Evolutionary conservation across 331 rosid species (phyloP).

Genomic region (Erythrophleum ivorense): DNA sequence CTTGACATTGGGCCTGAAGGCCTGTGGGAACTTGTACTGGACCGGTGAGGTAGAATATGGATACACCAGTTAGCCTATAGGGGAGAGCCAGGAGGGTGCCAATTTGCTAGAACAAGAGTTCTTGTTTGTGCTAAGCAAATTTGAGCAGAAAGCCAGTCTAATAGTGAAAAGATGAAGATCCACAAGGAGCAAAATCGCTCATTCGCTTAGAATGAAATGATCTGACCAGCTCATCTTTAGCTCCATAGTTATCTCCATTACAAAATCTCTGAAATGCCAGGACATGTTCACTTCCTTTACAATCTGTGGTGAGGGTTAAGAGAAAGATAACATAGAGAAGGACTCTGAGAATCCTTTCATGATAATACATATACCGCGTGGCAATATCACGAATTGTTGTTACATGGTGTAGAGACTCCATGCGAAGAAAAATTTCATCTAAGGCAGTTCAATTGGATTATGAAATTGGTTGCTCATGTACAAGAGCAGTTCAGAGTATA

Average conservation of each 20-base stretch:
- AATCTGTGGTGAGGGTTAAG: constrained; percentile 1
- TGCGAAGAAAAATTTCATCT: not conserved
- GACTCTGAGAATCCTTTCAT: constrained; percentile 16
- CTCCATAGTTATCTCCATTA: constrained; percentile 42
- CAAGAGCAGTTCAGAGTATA: constrained; percentile 33
- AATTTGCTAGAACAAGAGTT: constrained; percentile 14
- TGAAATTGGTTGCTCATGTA: constrained; percentile 20
- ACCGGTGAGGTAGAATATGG: constrained; percentile 44
- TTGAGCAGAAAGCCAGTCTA: constrained; percentile 33
- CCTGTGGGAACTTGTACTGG: constrained; percentile 14
- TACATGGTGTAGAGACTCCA: constrained; percentile 16
- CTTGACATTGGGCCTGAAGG: constrained; percentile 15
- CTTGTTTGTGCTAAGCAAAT: constrained; percentile 29
- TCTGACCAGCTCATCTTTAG: constrained; percentile 41
- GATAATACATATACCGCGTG: not conserved
- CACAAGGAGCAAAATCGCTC: constrained; percentile 27
- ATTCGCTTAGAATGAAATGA: constrained; percentile 21
- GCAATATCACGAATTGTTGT: not conserved
- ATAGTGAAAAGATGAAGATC: constrained; percentile 30
- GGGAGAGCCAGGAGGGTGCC: constrained; percentile 2
- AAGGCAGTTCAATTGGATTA: constrained; percentile 14
- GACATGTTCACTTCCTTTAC: constrained; percentile 30
- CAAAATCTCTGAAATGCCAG: constrained; percentile 40
- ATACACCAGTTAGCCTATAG: constrained; percentile 19
- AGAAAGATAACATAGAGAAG: not conserved